phyloP scores from a whole-genome alignment of 208 protist genomes.

The Crithidia sp. region DNA sequence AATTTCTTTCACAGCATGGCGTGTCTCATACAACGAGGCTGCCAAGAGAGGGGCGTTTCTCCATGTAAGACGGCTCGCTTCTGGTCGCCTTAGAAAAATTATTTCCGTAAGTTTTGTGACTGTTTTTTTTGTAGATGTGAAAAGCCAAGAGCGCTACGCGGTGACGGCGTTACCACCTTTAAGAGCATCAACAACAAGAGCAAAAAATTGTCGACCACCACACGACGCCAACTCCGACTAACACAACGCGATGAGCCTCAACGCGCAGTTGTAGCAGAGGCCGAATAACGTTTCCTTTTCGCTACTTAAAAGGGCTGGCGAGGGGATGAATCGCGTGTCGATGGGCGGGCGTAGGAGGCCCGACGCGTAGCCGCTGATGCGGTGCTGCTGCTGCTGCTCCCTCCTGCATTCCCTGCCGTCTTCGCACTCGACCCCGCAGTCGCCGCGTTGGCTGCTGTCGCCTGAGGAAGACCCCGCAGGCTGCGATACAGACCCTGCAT shows the following conservation, averaged over 20 bases:
- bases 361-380: slow-evolving; percentile 1
- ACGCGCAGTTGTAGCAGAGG: no score
- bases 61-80: no score
- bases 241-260: no score
- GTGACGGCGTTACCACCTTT: not conserved
- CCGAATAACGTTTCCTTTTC: not conserved
- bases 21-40: no score
- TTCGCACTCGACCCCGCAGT: not conserved
- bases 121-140: no score
- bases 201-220: not conserved
- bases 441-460: not conserved
- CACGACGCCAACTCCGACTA: no score
- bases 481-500: slow-evolving; percentile 27
- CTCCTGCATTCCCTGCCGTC: not conserved
- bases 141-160: no score
- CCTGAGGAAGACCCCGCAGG: slow-evolving; percentile 5
- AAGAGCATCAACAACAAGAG: not conserved
- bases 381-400: not conserved
- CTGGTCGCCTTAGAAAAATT: no score
- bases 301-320: slow-evolving; percentile 7
- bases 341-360: slow-evolving; percentile 30
- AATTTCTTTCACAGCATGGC: no score
- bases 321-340: not conserved
- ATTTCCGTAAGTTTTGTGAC: no score
- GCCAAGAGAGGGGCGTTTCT: no score